Evolutionary conservation across 108 stramenopile genomes (phyloP).

Genomic region (Discostella pseudostelligera): DNA sequence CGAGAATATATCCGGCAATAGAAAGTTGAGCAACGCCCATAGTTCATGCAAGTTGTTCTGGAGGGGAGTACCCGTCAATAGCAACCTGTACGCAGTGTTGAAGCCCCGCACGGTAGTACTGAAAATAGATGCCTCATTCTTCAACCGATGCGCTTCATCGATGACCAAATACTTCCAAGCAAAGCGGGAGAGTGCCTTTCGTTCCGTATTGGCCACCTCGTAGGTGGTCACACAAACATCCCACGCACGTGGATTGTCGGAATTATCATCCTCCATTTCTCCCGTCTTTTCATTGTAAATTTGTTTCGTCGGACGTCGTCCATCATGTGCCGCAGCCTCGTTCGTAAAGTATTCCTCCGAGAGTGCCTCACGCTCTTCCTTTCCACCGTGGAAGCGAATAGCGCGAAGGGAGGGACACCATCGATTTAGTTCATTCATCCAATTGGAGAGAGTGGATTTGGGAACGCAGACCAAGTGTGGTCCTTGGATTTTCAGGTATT

Average conservation of each 20-base stretch:
- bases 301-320: conserved; percentile 65
- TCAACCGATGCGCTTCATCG: conserved; percentile 98
- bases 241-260: conserved; percentile 81
- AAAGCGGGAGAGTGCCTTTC: conserved; percentile 74
- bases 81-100: conserved; percentile 84
- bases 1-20: conserved; percentile 85
- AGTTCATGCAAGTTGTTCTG: conserved; percentile 97
- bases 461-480: conserved; percentile 97
- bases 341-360: conserved; percentile 68
- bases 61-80: conserved; percentile 98
- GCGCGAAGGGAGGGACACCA: conserved; percentile 93
- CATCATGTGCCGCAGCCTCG: conserved; percentile 76
- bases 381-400: conserved; percentile 87
- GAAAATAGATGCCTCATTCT: conserved; percentile 92
- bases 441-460: conserved; percentile 96
- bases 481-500: conserved; percentile 63
- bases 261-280: conserved; percentile 76
- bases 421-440: conserved; percentile 95
- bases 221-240: conserved; percentile 97
- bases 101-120: conserved; percentile 86
- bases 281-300: conserved; percentile 55
- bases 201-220: conserved; percentile 91
- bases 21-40: conserved; percentile 94
- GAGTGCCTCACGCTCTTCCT: conserved; percentile 81
- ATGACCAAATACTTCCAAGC: conserved; percentile 97